phyloP scores from a whole-genome alignment of 805 yeast species.

The Hanseniaspora hatyaiensis region DNA sequence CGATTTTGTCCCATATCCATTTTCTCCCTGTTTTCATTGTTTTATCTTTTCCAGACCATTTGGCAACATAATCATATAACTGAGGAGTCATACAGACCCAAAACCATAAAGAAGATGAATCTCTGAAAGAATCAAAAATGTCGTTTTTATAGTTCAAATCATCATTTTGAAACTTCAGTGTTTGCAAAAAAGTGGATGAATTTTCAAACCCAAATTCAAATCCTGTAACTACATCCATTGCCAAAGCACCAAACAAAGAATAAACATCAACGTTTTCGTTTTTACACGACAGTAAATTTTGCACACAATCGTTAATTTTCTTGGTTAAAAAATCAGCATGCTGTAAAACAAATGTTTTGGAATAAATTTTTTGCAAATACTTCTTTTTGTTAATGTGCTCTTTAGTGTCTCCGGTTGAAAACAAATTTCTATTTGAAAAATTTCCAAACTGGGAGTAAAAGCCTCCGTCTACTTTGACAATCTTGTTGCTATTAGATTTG shows the following conservation, averaged over 20 bases:
- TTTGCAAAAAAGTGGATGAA: conserved; percentile 36
- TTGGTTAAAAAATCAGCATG: conserved; percentile 30
- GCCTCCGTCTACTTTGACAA: not conserved
- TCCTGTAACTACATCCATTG: conserved; percentile 56
- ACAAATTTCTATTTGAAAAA: conserved; percentile 36
- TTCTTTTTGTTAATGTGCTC: conserved; percentile 37
- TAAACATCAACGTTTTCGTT: conserved; percentile 41
- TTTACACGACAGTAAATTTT: conserved; percentile 20
- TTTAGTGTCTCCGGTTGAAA: conserved; percentile 42
- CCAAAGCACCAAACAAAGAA: conserved; percentile 54
- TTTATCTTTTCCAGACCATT: conserved; percentile 28
- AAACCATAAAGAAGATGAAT: conserved; percentile 50
- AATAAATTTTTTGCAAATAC: conserved; percentile 34
- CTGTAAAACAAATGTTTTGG: conserved; percentile 34
- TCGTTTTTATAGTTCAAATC: conserved; percentile 30
- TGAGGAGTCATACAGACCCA: conserved; percentile 52
- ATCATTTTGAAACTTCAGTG: conserved; percentile 18
- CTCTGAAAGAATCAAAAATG: conserved; percentile 36
- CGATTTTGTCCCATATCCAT: conserved; percentile 35
- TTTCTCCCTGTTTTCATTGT: conserved; percentile 34
- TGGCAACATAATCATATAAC: conserved; percentile 41
- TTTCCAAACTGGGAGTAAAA: conserved; percentile 16
- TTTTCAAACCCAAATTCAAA: conserved; percentile 46
- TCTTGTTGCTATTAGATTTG: not conserved
- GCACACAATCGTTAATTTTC: conserved; percentile 28